A percentile compares a stretch with the other conserved stretches of the same genome.
Conservation (phyloP, 257 asterid genomes). For the Nicotiana tomentosiformis region DNA sequence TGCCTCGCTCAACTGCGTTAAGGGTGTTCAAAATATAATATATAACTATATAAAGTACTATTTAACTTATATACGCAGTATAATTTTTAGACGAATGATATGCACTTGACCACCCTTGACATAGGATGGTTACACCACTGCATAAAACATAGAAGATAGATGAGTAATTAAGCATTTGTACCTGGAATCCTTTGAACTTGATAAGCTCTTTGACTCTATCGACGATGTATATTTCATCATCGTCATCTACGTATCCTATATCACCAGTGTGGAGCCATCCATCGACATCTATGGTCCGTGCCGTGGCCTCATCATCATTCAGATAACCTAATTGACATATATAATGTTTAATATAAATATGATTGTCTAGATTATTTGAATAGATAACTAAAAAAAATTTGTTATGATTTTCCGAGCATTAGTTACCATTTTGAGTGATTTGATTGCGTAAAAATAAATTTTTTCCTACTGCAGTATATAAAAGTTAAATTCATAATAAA, state of each 20-base stretch:
- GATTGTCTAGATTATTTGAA: not conserved
- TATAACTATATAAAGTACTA: no score
- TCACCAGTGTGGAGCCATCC: slow-evolving; percentile 97
- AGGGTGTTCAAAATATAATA: no score
- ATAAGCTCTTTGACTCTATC: slow-evolving; percentile 84
- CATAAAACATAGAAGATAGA: no score
- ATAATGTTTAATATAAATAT: not conserved
- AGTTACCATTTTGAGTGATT: no score
- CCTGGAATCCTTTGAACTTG: slow-evolving; percentile 90
- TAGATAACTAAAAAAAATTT: not conserved
- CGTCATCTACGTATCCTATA: slow-evolving; percentile 47
- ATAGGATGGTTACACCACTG: no score
- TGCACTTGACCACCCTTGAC: no score
- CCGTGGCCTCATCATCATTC: slow-evolving; percentile 75
- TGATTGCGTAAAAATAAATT: no score
- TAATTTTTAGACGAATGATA: no score
- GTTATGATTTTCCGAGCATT: no score
- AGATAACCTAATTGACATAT: slow-evolving; percentile 39
- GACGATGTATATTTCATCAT: slow-evolving; percentile 43
- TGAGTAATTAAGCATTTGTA: not conserved
- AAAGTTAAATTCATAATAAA: not conserved
- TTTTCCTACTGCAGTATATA: no score
- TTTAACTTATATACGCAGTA: no score
- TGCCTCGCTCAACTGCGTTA: no score
- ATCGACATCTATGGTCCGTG: slow-evolving; percentile 75